phyloP scores from a whole-genome alignment of 108 stramenopile genomes.

The Cyclotella choctawhatcheeana region DNA sequence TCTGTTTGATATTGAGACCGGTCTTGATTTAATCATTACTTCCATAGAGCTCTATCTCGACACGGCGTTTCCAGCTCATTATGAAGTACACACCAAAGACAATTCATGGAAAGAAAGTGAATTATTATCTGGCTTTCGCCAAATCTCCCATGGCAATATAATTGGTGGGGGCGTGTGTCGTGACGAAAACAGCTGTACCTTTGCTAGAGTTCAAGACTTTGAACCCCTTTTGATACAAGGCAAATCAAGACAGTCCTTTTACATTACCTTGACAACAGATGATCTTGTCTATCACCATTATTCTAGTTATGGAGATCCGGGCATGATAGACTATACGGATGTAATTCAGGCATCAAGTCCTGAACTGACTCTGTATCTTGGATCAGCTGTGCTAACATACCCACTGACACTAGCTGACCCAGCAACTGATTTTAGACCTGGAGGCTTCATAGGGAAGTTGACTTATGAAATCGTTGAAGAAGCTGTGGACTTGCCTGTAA shows the following conservation, averaged over 20 bases:
- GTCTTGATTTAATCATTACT: conserved; percentile 2
- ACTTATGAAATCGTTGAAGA: conserved; percentile 6
- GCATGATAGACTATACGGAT: not conserved
- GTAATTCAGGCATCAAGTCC: conserved; percentile 14
- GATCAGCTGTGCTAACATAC: conserved; percentile 19
- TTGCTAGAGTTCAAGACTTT: conserved; percentile 26
- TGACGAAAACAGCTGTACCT: conserved; percentile 10
- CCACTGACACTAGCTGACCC: conserved; percentile 28
- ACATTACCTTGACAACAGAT: conserved; percentile 19
- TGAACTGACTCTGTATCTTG: conserved; percentile 25
- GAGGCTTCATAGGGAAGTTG: conserved; percentile 28
- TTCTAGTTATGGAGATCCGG: not conserved
- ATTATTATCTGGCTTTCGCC: conserved; percentile 14
- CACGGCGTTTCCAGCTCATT: conserved; percentile 19
- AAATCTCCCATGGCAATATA: conserved; percentile 26
- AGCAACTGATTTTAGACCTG: conserved; percentile 12
- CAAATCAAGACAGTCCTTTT: conserved; percentile 17
- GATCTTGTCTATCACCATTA: conserved; percentile 30
- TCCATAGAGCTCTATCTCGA: conserved; percentile 32
- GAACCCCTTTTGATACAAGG: not conserved
- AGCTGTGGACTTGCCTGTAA: not conserved
- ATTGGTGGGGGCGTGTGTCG: conserved; percentile 19
- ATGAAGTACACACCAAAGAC: conserved; percentile 21
- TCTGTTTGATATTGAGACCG: conserved; percentile 28
- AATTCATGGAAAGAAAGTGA: conserved; percentile 26